Conservation (phyloP, 2,329 filamentous ascomycete genomes). For the Pestalotiopsis fici region DNA sequence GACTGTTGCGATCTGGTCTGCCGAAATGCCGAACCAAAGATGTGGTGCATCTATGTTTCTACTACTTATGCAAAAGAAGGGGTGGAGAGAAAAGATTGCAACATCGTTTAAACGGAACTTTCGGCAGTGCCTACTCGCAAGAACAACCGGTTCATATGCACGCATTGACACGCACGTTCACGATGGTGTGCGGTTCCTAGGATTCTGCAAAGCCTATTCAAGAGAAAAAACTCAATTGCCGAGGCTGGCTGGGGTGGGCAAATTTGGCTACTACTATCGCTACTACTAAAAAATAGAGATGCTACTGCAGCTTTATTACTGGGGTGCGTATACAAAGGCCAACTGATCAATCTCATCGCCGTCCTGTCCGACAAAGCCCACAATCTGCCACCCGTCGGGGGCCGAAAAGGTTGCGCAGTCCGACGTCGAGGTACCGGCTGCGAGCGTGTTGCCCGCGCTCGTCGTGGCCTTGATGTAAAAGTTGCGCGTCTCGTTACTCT, state of each 20-base stretch:
- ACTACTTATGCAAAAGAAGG: too few relatives aligned
- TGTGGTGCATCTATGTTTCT: too few relatives aligned
- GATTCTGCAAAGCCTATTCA: not conserved
- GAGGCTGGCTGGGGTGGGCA: not conserved
- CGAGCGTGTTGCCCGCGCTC: slow-evolving; percentile 45
- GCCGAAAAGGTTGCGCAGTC: slow-evolving; percentile 50
- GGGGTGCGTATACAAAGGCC: slow-evolving; percentile 46
- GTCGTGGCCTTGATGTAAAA: slow-evolving; percentile 59
- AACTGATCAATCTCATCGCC: slow-evolving; percentile 59
- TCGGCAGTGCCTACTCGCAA: not conserved
- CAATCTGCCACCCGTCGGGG: slow-evolving; percentile 50
- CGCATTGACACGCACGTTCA: not conserved
- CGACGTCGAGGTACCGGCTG: slow-evolving; percentile 43
- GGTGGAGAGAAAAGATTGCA: too few relatives aligned
- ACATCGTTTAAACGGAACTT: not conserved
- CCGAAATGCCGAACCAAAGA: not conserved
- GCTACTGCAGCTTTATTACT: slow-evolving; percentile 23
- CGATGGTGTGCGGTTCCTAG: too few relatives aligned
- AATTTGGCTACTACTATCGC: not conserved
- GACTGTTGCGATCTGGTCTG: not conserved
- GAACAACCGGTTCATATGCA: not conserved
- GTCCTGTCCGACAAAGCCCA: slow-evolving; percentile 52
- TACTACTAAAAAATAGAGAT: not conserved
- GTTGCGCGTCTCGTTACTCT: slow-evolving; percentile 46
- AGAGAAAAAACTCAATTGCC: not conserved